Evolutionary conservation across 768 basidiomycete genomes (phyloP).

Genomic region (Panaeolus papilionaceus): DNA sequence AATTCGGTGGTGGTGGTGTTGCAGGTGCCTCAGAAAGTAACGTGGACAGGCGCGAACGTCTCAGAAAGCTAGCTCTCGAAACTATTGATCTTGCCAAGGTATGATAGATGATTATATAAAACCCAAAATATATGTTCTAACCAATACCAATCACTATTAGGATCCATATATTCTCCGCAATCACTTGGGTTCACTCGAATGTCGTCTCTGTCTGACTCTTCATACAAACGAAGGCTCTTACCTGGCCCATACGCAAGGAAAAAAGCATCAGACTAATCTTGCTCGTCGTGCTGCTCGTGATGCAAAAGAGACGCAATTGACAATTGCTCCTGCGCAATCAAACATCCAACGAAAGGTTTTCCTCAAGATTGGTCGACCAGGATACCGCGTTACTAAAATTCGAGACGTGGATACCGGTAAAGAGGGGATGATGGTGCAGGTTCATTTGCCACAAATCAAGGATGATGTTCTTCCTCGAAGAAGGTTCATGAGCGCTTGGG

Average conservation of each 20-base stretch:
- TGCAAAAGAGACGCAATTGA: constrained; percentile 91
- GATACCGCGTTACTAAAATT: constrained; percentile 96
- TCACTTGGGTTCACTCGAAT: constrained; percentile 97
- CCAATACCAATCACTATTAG: constrained; percentile 42
- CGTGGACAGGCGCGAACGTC: constrained; percentile 92
- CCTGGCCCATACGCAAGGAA: constrained; percentile 98
- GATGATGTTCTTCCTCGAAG: constrained; percentile 81
- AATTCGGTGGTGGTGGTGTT: constrained; percentile 95
- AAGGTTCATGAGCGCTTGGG: constrained; percentile 97
- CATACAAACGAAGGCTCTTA: constrained; percentile 99
- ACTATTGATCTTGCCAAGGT: constrained; percentile 99
- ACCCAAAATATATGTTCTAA: not conserved
- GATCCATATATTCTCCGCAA: constrained; percentile 99
- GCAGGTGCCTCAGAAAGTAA: constrained; percentile 96
- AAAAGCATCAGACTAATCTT: constrained; percentile 99
- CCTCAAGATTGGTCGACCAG: constrained; percentile 95
- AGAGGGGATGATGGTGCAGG: constrained; percentile 97
- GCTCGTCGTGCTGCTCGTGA: constrained; percentile 97
- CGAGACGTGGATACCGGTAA: constrained; percentile 89
- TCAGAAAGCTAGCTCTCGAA: constrained; percentile 94
- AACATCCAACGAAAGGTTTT: constrained; percentile 92
- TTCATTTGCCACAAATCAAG: constrained; percentile 95
- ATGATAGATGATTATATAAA: constrained; percentile 24
- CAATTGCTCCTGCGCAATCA: constrained; percentile 83
- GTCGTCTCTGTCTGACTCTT: constrained; percentile 94